Conservation (phyloP, 2,329 filamentous ascomycete genomes). For the Colletotrichum sidae region DNA sequence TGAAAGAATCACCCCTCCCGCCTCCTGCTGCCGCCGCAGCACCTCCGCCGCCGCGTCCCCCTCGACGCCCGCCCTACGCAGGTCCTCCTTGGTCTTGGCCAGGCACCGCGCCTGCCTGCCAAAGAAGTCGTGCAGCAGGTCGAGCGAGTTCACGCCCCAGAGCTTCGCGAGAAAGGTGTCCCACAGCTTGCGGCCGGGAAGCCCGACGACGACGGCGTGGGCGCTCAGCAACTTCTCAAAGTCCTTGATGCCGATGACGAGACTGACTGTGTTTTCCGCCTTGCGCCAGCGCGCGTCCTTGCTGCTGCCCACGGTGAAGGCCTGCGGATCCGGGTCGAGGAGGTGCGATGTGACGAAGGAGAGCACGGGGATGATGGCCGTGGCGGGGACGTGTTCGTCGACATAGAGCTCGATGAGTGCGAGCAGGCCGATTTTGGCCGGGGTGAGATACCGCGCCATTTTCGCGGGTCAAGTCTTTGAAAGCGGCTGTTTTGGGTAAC, state of each 20-base stretch:
- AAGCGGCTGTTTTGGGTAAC: too few species aligned
- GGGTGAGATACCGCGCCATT: slow-evolving; percentile 89
- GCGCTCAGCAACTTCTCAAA: slow-evolving; percentile 69
- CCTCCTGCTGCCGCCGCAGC: slow-evolving; percentile 42
- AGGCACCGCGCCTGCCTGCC: slow-evolving; percentile 68
- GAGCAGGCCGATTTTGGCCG: slow-evolving; percentile 86
- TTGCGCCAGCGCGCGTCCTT: slow-evolving; percentile 56
- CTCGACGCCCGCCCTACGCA: slow-evolving; percentile 64
- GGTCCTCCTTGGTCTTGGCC: slow-evolving; percentile 71
- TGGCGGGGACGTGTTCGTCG: slow-evolving; percentile 74
- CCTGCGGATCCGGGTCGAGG: slow-evolving; percentile 58
- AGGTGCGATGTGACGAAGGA: slow-evolving; percentile 83
- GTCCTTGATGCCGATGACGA: slow-evolving; percentile 66
- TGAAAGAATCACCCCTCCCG: slow-evolving; percentile 71
- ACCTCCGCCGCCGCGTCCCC: slow-evolving; percentile 50
- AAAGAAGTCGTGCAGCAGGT: slow-evolving; percentile 85
- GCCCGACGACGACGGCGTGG: slow-evolving; percentile 63
- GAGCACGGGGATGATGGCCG: slow-evolving; percentile 79
- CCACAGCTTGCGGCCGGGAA: slow-evolving; percentile 87
- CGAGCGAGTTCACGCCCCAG: slow-evolving; percentile 86
- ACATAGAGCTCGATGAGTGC: slow-evolving; percentile 85
- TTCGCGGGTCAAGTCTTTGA: not conserved
- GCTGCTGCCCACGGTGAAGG: slow-evolving; percentile 42
- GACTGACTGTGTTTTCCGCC: slow-evolving; percentile 61
- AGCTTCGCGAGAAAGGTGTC: slow-evolving; percentile 84